Conservation (phyloP, 139 green algal genomes). For the Limnomonas spitsbergensis region DNA sequence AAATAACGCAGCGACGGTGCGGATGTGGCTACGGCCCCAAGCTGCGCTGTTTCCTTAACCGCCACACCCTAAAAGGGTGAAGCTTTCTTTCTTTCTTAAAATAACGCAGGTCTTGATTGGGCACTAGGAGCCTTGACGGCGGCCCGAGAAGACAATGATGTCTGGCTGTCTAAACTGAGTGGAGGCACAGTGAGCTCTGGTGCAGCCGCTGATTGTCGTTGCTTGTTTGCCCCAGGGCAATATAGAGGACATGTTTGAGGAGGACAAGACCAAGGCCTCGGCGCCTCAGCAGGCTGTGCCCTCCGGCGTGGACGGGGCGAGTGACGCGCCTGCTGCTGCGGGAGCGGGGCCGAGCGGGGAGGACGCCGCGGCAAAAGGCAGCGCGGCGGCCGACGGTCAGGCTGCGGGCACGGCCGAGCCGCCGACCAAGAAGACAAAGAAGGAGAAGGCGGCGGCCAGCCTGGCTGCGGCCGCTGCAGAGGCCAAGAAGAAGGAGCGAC, state of each 20-base stretch:
- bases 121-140: not conserved
- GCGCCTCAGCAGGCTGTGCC: no score
- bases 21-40: no score
- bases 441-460: constrained; percentile 23
- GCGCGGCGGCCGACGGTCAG: not conserved
- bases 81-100: no score
- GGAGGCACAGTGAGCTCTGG: not conserved
- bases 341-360: constrained; percentile 7
- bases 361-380: not conserved
- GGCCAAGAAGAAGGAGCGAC: not conserved
- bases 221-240: no score
- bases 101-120: no score
- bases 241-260: constrained; percentile 53
- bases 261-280: constrained; percentile 13
- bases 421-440: constrained; percentile 31
- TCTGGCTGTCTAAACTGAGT: not conserved
- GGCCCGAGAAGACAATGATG: not conserved
- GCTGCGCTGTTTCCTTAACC: no score
- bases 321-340: not conserved
- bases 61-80: no score
- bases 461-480: not conserved
- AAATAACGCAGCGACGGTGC: no score
- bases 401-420: constrained; percentile 19
- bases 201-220: not conserved
- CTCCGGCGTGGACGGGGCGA: not conserved